Conservation (phyloP, 2,329 filamentous ascomycete species). For the Aspergillus pseudotamarii region DNA sequence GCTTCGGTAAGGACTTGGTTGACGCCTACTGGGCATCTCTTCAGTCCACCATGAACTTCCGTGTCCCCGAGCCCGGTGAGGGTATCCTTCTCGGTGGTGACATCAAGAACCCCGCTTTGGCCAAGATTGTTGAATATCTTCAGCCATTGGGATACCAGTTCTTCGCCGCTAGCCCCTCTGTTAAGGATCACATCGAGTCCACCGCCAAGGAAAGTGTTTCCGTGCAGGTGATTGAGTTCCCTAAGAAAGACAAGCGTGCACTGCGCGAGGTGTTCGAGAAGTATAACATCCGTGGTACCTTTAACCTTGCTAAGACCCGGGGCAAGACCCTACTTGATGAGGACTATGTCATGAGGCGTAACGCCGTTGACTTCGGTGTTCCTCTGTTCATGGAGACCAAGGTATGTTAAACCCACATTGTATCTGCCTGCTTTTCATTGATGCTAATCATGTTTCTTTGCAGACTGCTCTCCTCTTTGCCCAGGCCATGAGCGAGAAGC, state of each 20-base stretch:
- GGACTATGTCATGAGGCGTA: constrained; percentile 97
- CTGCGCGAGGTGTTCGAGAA: constrained; percentile 95
- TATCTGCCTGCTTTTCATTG: neutral
- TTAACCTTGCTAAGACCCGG: constrained; percentile 85
- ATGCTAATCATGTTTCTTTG: constrained; percentile 28
- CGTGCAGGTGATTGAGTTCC: constrained; percentile 94
- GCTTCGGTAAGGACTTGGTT: constrained; percentile 93
- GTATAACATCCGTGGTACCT: constrained; percentile 92
- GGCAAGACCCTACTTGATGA: constrained; percentile 85
- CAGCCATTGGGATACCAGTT: constrained; percentile 92
- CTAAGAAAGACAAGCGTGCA: constrained; percentile 91
- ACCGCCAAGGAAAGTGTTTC: constrained; percentile 66
- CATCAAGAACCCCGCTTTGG: constrained; percentile 68
- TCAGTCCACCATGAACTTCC: constrained; percentile 99
- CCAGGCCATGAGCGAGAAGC: constrained; percentile 95
- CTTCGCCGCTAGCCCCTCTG: constrained; percentile 77
- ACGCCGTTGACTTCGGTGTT: constrained; percentile 97
- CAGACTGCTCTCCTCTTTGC: constrained; percentile 95
- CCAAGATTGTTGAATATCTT: constrained; percentile 81
- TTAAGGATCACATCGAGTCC: constrained; percentile 82
- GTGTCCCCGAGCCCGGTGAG: constrained; percentile 89
- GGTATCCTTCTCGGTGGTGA: constrained; percentile 94
- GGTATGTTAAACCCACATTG: constrained; percentile 57
- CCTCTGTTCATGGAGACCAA: constrained; percentile 98
- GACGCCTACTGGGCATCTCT: constrained; percentile 98